Base-by-base conservation (phyloP, 1,284 basidiomycete species). In the Cystobasidiaceae sp. region DNA sequence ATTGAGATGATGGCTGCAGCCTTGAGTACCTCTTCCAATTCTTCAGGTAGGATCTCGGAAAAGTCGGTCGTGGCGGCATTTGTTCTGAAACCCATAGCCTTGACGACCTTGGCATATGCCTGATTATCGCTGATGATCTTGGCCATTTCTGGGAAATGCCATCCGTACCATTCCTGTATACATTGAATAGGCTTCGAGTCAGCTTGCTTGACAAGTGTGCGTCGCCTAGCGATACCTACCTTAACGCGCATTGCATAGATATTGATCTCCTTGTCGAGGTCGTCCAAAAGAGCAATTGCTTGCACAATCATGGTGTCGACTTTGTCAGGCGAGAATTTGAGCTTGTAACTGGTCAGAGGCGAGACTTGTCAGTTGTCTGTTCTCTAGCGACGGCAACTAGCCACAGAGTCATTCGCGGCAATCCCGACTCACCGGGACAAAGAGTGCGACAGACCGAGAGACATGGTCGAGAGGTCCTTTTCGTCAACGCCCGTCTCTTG, bases 281-380 rank as follows among this genome's bases (percentile, higher is more conserved):
- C 94, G 75, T 98, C 94, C 64, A 98, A 84, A 25, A 98, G 82
- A n/a, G 93, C 94, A 75, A 98, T 97, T 15, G 94, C 94, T 79
- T 98, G 96, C 33, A 98, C 89, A 68, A 98, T 89, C 96, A 98
- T 98, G 23, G 93, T 97, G 78, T 98, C 94, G 52, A 98, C 93
- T 80, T 97, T 97, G 82, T 98, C 94, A 4, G 94, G 93, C 19
- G 93, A 97, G 80, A 98, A 98, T 80, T 98, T 97, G 75, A 98
- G 84, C 83, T 98, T 98, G 82, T 94, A 98, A 68, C 93, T 93
- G 70, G 21, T 19, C 4, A 4, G 19, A n/a, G 21, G 21, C 13
- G 30, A 8, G n/a, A 19, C 9, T 7, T 25, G 19, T 61, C 64
- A 52, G 46, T 68, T 51, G 57, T 33, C 56, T 28, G 34, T 13